Conservation (phyloP, 768 basidiomycete species). For the Sarcodon aspratus region DNA sequence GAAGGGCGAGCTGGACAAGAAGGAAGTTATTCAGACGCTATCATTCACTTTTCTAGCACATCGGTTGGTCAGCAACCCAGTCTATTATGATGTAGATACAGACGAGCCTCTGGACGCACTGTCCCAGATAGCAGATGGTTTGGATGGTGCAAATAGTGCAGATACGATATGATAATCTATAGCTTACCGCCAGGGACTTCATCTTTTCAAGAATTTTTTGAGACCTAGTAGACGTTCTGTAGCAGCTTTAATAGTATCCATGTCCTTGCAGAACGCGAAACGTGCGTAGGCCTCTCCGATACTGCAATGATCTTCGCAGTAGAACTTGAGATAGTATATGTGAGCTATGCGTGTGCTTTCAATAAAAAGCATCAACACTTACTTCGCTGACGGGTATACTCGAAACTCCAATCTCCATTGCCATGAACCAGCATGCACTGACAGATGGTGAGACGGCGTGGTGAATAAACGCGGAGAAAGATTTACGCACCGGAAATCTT, state of each 20-base stretch:
- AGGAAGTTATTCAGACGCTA: slow-evolving; percentile 55
- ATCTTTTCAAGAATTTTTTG: slow-evolving; percentile 43
- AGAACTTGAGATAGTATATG: slow-evolving; percentile 48
- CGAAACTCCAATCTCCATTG: slow-evolving; percentile 81
- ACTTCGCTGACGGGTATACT: slow-evolving; percentile 95
- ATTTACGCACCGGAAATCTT: slow-evolving; percentile 66
- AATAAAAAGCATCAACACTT: slow-evolving; percentile 12
- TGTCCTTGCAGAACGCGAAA: slow-evolving; percentile 95
- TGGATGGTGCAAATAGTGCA: slow-evolving; percentile 14
- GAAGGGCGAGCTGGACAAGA: slow-evolving; percentile 31
- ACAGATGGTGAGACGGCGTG: not conserved
- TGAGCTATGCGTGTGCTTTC: not conserved
- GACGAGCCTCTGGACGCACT: slow-evolving; percentile 40
- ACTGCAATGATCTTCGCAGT: slow-evolving; percentile 73
- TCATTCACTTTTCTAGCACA: slow-evolving; percentile 74
- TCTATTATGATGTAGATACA: slow-evolving; percentile 60
- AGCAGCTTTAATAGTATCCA: slow-evolving; percentile 74
- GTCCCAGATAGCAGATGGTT: slow-evolving; percentile 57
- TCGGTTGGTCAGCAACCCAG: slow-evolving; percentile 68
- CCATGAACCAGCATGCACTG: slow-evolving; percentile 94
- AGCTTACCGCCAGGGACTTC: not conserved
- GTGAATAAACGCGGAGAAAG: not conserved
- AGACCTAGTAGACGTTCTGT: slow-evolving; percentile 70
- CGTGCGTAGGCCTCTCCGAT: slow-evolving; percentile 84
- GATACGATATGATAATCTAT: not conserved